Base-by-base conservation (phyloP, 371 early-diverging fungal genomes). In the Syncephalastrum contaminatum region DNA sequence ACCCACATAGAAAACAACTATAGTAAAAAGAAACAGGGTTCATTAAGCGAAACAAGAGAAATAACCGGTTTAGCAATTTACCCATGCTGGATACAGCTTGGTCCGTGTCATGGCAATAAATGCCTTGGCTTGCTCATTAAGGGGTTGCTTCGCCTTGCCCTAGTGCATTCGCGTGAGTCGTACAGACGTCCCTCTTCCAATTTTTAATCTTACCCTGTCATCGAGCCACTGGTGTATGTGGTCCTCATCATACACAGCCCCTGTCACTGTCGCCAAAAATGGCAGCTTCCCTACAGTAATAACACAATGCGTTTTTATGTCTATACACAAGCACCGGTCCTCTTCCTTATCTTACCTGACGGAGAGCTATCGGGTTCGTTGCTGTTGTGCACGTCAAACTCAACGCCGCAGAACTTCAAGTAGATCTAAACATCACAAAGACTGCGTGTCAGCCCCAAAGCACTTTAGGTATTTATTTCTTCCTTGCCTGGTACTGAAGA, bases 1-100 rank as follows among this genome's bases (percentile, higher is more conserved):
- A 75, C 54, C 73, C 75, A 80, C 65, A 70, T 62, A 1, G 76
- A 74, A 48, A 75, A 80, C 2, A 73, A 52, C 80, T 80, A 58
- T 22, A 14, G 14, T 8, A 59, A 22, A 42, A 52, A 42, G 25
- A 27, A 40, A 22, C 6, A 46, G 2, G 27, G 15, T 16, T 19
- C 5, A 42, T n/a, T 12, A 8, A 44, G 21, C 41, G 8, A 25
- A 10, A 30, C 36, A 30, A 12, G 12, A 30, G 10, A 30, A 30
- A 8, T 1, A 19, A 48, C 21, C 36, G 10, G 36, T 30, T 30
- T 30, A 6, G 10, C 12, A 14, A 15, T 45, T 68, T 68, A 80
- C 80, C 62, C 70, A 55, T 25, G 80, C 80, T 18, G 76, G 67
- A 20, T 70, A 69, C 19, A 80, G 51, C 52, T 73, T 80, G 39